Percentiles rank a stretch among this genome's conserved stretches.
Conservation (phyloP, 495 filamentous ascomycete genomes). For the Hypoxylon lenormandii region DNA sequence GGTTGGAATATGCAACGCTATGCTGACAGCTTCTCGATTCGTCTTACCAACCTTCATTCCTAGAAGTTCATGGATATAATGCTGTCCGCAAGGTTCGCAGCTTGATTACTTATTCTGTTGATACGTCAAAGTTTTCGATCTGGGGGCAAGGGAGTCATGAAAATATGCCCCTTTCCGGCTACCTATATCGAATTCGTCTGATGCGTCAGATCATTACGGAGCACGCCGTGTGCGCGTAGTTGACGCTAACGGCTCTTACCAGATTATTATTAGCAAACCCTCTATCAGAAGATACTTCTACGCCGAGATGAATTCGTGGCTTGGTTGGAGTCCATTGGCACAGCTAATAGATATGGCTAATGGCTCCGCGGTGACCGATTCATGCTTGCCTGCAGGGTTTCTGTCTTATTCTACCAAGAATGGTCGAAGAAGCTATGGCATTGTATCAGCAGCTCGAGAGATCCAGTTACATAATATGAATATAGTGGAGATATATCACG, state of each 20-base stretch:
- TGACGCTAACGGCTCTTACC: neutral
- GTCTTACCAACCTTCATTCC: neutral
- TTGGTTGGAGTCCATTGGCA: neutral
- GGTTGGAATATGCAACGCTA: neutral
- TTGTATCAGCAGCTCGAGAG: too few species aligned
- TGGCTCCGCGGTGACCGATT: neutral
- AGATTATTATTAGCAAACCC: neutral
- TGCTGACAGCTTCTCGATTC: slow-evolving; percentile 8
- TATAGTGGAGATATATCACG: too few species aligned
- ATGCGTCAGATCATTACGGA: neutral
- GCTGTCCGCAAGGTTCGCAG: neutral
- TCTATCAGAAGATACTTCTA: neutral
- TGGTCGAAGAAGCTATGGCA: too few species aligned
- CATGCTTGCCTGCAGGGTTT: too few species aligned
- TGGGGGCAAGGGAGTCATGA: neutral
- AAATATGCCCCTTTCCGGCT: neutral
- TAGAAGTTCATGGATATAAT: neutral
- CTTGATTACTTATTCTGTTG: neutral
- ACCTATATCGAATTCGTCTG: neutral
- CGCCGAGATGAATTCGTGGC: neutral
- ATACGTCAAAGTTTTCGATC: slow-evolving; percentile 3
- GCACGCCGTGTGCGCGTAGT: neutral
- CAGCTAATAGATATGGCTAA: neutral
- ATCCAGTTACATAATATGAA: neutral
- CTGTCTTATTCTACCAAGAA: too few species aligned